Evolutionary conservation across 1,284 basidiomycete species (phyloP), one percentile per base, ranked within the genome.

Genomic region (Flammula alnicola): DNA sequence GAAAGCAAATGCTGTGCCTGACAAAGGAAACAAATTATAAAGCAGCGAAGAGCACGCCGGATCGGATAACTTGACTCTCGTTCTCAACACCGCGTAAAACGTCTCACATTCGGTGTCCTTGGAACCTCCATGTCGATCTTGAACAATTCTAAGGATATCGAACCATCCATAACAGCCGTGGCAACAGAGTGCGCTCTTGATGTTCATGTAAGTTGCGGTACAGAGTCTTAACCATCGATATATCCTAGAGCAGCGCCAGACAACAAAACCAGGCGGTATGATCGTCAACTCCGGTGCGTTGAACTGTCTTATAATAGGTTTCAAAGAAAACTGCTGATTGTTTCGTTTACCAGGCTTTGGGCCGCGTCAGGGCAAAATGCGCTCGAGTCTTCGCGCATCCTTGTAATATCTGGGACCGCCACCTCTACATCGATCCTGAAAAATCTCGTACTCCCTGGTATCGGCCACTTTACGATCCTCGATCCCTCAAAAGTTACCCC

Each of bases 361-460:
- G 96, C 95, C 12, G 86, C 92, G 2, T 87, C 91, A 0, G 97
- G 96, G 1, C 96, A 99, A 70, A 75, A 79, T n/a, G 93, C 93
- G 0, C 85, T 99, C 44, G 95, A 99, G 68, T 79, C 84, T 2
- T 82, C 93, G 6, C 81, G 88, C 45, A 78, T 98, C 39, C 81
- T 98, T 19, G 83, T 97, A 55, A 68, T 97, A 42, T 89, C 88
- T 23, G 86, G 78, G 5, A 85, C 86, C 32, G 90, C 92, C 1
- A 90, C 93, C 1, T 86, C 90, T 1, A 89, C 91, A 23, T 88
- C 91, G 49, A 83, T 93, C 54, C 79, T 98, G 57, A 98, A 98
- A 78, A 98, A 98, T 66, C 86, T 98, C 54, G 93, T 98, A 25
- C 83, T 98, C 8, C 95, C 96, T 3, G 96, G 96, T 14, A 84